These are phyloP conservation scores for Hygrophoropsis aurantiaca DNA, from an alignment of 768 basidiomycete species.

Conservation along the genomic window DNA sequence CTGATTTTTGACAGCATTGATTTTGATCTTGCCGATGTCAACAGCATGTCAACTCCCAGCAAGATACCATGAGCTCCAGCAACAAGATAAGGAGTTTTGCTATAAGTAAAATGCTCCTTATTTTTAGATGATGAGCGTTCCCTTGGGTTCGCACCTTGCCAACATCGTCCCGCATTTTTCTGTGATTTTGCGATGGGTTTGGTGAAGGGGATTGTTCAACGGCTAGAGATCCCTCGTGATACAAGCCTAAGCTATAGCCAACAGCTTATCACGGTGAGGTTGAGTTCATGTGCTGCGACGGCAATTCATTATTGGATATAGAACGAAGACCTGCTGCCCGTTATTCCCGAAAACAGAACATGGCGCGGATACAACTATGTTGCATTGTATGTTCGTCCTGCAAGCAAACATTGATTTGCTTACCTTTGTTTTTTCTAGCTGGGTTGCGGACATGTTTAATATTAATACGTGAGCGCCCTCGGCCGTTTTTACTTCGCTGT, in stretches of 20 bases:
- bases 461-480: constrained; percentile 60
- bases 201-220: constrained; percentile 21
- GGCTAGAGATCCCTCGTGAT: constrained; percentile 54
- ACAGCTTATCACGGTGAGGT: constrained; percentile 56
- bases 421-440: constrained; percentile 40
- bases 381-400: constrained; percentile 48
- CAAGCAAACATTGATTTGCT: background rate
- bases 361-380: constrained; percentile 70
- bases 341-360: constrained; percentile 57
- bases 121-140: no score
- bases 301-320: constrained; percentile 22
- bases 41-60: no score
- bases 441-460: constrained; percentile 82
- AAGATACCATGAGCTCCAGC: no score
- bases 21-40: no score
- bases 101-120: no score
- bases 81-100: no score
- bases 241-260: constrained; percentile 53
- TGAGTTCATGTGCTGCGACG: background rate
- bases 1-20: no score
- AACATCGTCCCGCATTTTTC: background rate
- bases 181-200: constrained; percentile 18
- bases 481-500: background rate
- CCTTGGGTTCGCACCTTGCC: no score
- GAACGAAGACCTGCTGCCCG: constrained; percentile 76